A percentile compares a stretch with the other conserved stretches of the same genome.
phyloP scores from a whole-genome alignment of 352 stramenopile species.

The Globisporangium okanoganense region DNA sequence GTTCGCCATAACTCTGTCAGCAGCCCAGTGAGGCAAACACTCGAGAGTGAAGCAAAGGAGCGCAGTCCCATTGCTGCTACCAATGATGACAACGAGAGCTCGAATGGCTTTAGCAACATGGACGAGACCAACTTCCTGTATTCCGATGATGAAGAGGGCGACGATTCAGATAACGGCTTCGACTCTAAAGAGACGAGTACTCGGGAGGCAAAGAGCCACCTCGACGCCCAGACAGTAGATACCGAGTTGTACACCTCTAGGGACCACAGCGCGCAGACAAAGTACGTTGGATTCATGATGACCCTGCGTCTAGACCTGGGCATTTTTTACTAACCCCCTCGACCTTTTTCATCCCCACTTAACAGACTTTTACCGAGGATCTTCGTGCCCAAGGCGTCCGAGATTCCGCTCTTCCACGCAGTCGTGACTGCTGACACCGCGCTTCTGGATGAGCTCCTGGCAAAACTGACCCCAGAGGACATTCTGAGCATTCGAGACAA shows the following conservation, averaged over 20 bases:
- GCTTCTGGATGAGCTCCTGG: constrained; percentile 21
- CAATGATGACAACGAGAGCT: background rate
- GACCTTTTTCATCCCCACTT: background rate
- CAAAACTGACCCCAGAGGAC: constrained; percentile 22
- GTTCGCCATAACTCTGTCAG: too few species aligned
- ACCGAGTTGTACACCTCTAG: constrained; percentile 11
- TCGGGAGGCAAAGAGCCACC: background rate
- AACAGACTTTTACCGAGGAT: constrained; percentile 19
- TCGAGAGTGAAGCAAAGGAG: background rate
- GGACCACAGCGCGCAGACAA: background rate
- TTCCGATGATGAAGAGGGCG: constrained; percentile 2
- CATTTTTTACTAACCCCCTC: background rate
- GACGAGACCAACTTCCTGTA: constrained; percentile 1
- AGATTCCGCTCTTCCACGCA: constrained; percentile 42
- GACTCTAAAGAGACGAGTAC: background rate
- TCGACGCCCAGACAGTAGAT: background rate
- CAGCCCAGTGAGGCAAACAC: background rate
- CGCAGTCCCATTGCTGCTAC: background rate
- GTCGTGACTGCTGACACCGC: constrained; percentile 24
- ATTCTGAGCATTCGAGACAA: constrained; percentile 29
- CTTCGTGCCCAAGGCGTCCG: constrained; percentile 30
- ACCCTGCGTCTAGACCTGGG: too few species aligned
- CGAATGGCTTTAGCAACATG: constrained; percentile 7
- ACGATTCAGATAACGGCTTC: background rate
- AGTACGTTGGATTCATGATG: background rate